Evolutionary conservation across 1,284 basidiomycete genomes (phyloP).

Genomic region (Ganoderma meredithae): DNA sequence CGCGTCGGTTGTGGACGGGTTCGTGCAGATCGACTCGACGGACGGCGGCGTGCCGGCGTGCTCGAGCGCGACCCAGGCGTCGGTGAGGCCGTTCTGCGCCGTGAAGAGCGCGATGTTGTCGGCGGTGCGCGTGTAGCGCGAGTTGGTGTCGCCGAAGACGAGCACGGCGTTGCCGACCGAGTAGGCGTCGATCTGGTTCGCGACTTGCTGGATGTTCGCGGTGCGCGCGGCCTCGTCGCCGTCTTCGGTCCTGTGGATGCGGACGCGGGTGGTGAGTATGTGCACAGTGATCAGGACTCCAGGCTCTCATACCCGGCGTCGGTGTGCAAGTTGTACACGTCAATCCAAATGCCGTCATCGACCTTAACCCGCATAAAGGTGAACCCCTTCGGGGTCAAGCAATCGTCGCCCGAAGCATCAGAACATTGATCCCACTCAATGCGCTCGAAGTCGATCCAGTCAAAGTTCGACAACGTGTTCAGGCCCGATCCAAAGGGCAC

Average conservation of each 20-base stretch:
- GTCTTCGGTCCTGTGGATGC: constrained; percentile 11
- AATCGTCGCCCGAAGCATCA: constrained; percentile 21
- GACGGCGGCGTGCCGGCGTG: constrained; percentile 14
- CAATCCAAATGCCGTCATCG: constrained; percentile 20
- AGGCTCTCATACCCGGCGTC: constrained; percentile 11
- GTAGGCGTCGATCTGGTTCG: constrained; percentile 16
- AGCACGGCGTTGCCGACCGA: constrained; percentile 22
- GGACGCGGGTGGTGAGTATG: not conserved
- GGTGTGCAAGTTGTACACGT: constrained; percentile 25
- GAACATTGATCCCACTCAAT: constrained; percentile 22
- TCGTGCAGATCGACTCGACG: constrained; percentile 13
- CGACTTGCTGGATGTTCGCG: constrained; percentile 20
- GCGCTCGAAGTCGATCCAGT: constrained; percentile 25
- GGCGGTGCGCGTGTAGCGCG: constrained; percentile 23
- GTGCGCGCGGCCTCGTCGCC: constrained; percentile 22
- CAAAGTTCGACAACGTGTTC: constrained; percentile 23
- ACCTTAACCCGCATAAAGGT: constrained; percentile 25
- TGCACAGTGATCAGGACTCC: not conserved
- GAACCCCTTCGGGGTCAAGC: constrained; percentile 28
- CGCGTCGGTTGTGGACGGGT: constrained; percentile 13
- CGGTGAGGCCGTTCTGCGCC: constrained; percentile 21
- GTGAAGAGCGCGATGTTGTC: constrained; percentile 20
- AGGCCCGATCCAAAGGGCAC: constrained; percentile 21
- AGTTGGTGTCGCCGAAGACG: constrained; percentile 28
- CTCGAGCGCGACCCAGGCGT: constrained; percentile 22